phyloP scores from a whole-genome alignment of 1,284 basidiomycete genomes.

The Fomitopsis pinicola region DNA sequence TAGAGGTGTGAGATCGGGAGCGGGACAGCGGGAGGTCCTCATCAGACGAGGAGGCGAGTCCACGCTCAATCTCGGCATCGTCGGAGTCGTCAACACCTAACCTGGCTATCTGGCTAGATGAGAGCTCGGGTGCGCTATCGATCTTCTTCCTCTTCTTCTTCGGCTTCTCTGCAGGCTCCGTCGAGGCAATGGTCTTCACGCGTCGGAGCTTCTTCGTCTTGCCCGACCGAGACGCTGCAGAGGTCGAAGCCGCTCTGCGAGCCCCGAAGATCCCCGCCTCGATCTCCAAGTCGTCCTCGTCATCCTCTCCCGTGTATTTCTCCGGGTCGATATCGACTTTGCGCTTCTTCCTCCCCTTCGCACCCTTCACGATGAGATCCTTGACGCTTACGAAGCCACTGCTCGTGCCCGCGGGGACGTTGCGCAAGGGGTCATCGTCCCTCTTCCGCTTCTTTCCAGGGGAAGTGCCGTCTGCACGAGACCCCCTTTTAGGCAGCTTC shows the following conservation, averaged over 20 bases:
- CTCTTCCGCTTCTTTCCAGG: constrained; percentile 61
- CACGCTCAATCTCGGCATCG: constrained; percentile 48
- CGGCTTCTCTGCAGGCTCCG: constrained; percentile 3
- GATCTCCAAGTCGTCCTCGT: constrained; percentile 60
- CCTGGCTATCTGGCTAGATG: constrained; percentile 36
- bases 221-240: constrained; percentile 22
- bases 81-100: constrained; percentile 49
- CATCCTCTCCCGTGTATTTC: constrained; percentile 45
- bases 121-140: constrained; percentile 23
- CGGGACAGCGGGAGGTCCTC: not conserved
- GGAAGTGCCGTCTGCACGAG: constrained; percentile 13
- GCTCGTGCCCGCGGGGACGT: constrained; percentile 61
- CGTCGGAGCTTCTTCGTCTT: constrained; percentile 35
- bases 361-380: constrained; percentile 50
- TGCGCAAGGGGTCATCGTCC: constrained; percentile 58
- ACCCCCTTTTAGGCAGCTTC: constrained; percentile 28
- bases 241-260: constrained; percentile 47
- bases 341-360: constrained; percentile 40
- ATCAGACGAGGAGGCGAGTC: constrained; percentile 13
- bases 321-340: constrained; percentile 14
- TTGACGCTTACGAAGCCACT: constrained; percentile 62
- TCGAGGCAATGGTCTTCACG: constrained; percentile 26
- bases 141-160: constrained; percentile 24
- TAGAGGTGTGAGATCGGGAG: not conserved
- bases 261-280: constrained; percentile 42